These are phyloP conservation scores for Funneliformis geosporum DNA, from an alignment of 192 early-diverging fungal species.

Conservation along the genomic window DNA sequence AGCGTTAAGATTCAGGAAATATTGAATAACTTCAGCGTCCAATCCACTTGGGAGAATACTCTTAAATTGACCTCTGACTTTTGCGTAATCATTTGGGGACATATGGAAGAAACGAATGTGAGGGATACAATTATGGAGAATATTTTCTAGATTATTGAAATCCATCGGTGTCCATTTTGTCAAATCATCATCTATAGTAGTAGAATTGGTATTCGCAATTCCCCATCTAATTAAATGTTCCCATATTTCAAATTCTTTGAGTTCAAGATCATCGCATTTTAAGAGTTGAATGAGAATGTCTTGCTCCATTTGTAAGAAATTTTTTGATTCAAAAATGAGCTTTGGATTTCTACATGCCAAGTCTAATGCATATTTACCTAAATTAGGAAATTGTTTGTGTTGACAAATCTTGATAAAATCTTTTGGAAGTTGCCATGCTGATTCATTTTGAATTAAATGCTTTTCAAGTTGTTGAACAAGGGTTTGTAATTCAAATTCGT, in stretches of 20 bases:
- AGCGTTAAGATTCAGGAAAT: not conserved
- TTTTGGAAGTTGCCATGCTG: not conserved
- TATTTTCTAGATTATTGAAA: not conserved
- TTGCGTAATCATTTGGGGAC: too few species aligned
- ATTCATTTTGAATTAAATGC: slow-evolving; percentile 3
- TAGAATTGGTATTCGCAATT: not conserved
- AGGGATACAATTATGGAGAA: not conserved
- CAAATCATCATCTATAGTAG: not conserved
- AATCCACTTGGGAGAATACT: not conserved
- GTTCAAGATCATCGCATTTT: not conserved
- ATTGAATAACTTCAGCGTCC: not conserved
- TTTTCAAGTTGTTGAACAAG: not conserved
- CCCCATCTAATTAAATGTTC: slow-evolving; percentile 19
- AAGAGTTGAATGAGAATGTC: not conserved
- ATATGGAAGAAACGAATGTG: not conserved
- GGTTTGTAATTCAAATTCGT: not conserved
- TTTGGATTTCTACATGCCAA: not conserved
- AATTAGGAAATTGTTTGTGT: not conserved
- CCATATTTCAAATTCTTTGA: slow-evolving; percentile 20
- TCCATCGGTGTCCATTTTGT: not conserved
- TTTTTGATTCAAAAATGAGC: slow-evolving; percentile 2
- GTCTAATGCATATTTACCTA: not conserved
- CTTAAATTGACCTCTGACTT: too few species aligned
- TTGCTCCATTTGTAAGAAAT: not conserved
- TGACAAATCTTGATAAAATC: not conserved